These are phyloP conservation scores for Escallonia rubra DNA, from an alignment of 129 eudicot species.

Conservation along the genomic window DNA sequence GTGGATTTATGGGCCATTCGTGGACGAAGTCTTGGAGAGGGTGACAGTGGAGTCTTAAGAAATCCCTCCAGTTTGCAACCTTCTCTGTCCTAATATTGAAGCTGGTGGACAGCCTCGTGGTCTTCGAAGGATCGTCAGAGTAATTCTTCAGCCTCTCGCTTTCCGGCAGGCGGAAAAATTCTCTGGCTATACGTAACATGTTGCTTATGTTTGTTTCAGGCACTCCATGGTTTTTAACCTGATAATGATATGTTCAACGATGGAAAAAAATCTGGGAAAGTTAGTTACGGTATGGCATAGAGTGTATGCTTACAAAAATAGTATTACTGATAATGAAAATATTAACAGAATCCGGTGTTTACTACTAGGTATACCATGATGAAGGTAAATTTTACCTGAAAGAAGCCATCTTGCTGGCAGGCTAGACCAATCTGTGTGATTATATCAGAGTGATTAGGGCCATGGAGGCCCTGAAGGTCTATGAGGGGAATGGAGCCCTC, in stretches of 20 bases:
- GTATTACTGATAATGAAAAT: too few relatives aligned
- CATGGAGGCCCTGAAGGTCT: conserved; percentile 15
- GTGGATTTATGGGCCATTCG: conserved; percentile 38
- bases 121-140: conserved; percentile 38
- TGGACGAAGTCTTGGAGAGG: conserved; percentile 31
- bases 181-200: conserved; percentile 26
- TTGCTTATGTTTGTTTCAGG: conserved; percentile 19
- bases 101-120: conserved; percentile 42
- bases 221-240: conserved; percentile 34
- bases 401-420: conserved; percentile 35
- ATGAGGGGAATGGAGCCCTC: conserved; percentile 26
- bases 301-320: too few relatives aligned
- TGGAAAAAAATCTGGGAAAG: background rate
- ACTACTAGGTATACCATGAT: too few relatives aligned
- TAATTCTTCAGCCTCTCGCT: conserved; percentile 33
- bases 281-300: too few relatives aligned
- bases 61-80: conserved; percentile 43
- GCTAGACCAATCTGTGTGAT: conserved; percentile 29
- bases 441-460: conserved; percentile 20
- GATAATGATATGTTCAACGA: background rate
- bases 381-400: background rate
- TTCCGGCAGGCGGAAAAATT: conserved; percentile 31
- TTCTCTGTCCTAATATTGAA: conserved; percentile 36
- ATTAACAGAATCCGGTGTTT: too few relatives aligned
- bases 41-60: conserved; percentile 40